A percentile compares a stretch with the other conserved stretches of the same genome.
Evolutionary conservation across 768 basidiomycete genomes (phyloP).

Genomic region (Tricholoma matsutake): DNA sequence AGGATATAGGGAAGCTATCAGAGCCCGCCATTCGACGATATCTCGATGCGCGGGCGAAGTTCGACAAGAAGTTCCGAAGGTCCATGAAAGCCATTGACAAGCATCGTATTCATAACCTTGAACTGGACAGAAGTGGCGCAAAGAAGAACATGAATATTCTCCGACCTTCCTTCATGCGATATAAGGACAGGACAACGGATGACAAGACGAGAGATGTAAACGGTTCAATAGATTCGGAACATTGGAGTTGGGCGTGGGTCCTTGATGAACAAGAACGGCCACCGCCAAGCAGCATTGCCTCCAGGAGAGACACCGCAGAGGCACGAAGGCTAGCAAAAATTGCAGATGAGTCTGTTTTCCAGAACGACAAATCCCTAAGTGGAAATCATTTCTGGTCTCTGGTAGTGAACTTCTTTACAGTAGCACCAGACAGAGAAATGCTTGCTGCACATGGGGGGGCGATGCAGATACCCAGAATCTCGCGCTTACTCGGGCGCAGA

Average conservation of each 20-base stretch:
- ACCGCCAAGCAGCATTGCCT: slow-evolving; percentile 88
- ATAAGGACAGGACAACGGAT: slow-evolving; percentile 12
- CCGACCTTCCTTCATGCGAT: slow-evolving; percentile 32
- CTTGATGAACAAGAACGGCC: slow-evolving; percentile 77
- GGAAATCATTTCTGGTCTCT: slow-evolving; percentile 73
- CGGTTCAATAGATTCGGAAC: slow-evolving; percentile 43
- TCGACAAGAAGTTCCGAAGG: slow-evolving; percentile 65
- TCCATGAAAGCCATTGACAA: slow-evolving; percentile 60
- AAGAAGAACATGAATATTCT: slow-evolving; percentile 50
- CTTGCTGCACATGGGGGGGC: neutral
- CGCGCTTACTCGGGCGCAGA: neutral
- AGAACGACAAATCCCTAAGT: slow-evolving; percentile 55
- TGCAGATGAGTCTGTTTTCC: slow-evolving; percentile 64
- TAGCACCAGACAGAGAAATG: slow-evolving; percentile 41
- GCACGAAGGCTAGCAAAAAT: slow-evolving; percentile 69
- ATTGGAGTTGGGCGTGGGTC: slow-evolving; percentile 86
- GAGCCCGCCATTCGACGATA: slow-evolving; percentile 79
- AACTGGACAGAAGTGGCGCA: slow-evolving; percentile 62
- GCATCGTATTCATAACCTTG: slow-evolving; percentile 60
- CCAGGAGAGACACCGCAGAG: slow-evolving; percentile 83
- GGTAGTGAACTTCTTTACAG: slow-evolving; percentile 61
- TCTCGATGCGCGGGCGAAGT: slow-evolving; percentile 53
- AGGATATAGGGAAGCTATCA: slow-evolving; percentile 70
- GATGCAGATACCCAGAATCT: neutral
- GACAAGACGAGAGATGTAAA: slow-evolving; percentile 27